These are phyloP conservation scores for Zoysia japonica DNA, from an alignment of 176 grass and related monocot species.

Conservation along the genomic window DNA sequence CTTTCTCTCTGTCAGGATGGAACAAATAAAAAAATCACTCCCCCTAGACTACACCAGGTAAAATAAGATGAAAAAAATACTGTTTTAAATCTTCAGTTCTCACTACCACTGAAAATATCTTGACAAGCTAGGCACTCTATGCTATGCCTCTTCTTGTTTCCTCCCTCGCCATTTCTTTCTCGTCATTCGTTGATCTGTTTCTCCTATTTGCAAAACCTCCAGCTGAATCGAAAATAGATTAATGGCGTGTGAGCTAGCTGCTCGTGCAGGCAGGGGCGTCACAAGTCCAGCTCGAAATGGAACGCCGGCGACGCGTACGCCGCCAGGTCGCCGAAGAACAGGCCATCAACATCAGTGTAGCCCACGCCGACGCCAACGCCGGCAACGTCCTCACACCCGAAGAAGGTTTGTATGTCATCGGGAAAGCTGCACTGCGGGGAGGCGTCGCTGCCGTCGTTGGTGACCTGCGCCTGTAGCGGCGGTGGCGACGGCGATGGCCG, in stretches of 20 bases:
- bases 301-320: constrained; percentile 61
- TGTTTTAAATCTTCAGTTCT: constrained; percentile 38
- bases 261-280: background rate
- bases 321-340: constrained; percentile 75
- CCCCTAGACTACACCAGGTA: constrained; percentile 11
- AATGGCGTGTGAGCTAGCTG: background rate
- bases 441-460: constrained; percentile 21
- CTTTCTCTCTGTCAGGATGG: constrained; percentile 34
- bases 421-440: constrained; percentile 73
- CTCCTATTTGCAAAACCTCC: constrained; percentile 54
- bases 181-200: constrained; percentile 15
- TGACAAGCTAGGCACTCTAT: background rate
- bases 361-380: constrained; percentile 7
- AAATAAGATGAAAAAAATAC: constrained; percentile 15
- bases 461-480: constrained; percentile 1
- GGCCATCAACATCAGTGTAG: constrained; percentile 53
- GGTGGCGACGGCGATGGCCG: constrained; percentile 17
- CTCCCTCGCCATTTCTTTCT: constrained; percentile 6
- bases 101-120: constrained; percentile 23
- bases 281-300: constrained; percentile 70
- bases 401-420: constrained; percentile 87
- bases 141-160: constrained; percentile 19
- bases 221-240: background rate
- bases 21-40: constrained; percentile 54
- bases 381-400: constrained; percentile 58